phyloP scores from a whole-genome alignment of 2,329 filamentous ascomycete species.

The Fusarium vanettenii region DNA sequence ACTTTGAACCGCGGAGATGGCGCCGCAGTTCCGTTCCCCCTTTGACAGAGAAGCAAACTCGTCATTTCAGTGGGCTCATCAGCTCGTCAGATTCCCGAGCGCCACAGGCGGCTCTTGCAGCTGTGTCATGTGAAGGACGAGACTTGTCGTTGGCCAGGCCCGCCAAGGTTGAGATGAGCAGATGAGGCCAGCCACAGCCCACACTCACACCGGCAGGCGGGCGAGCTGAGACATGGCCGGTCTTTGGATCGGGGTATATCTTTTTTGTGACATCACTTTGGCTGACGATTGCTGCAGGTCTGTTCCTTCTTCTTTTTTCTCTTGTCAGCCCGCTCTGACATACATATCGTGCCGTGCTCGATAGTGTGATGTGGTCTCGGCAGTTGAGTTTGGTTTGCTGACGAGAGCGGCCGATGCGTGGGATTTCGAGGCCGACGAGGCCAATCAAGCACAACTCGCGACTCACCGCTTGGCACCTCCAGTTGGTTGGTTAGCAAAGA shows the following conservation, averaged over 20 bases:
- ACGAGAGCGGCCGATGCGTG: not conserved
- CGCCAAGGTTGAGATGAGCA: constrained; percentile 36
- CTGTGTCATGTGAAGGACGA: not conserved
- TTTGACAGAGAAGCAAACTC: constrained; percentile 23
- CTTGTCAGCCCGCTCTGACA: not conserved
- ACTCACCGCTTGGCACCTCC: not conserved
- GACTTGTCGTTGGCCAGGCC: constrained; percentile 8
- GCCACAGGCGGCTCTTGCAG: constrained; percentile 1
- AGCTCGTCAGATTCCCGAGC: constrained; percentile 2
- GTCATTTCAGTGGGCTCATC: constrained; percentile 18
- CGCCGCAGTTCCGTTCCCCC: constrained; percentile 19
- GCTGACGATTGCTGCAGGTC: not conserved
- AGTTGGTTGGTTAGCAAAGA: not conserved
- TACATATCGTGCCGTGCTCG: not conserved
- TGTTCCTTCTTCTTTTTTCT: not conserved
- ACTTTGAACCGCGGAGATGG: constrained; percentile 18
- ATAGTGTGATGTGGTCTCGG: not conserved
- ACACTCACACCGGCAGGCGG: constrained; percentile 14
- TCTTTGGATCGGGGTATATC: not conserved
- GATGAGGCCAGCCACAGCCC: constrained; percentile 22
- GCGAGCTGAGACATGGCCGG: constrained; percentile 12
- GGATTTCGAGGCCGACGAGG: not conserved
- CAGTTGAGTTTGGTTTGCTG: not conserved
- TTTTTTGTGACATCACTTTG: not conserved
- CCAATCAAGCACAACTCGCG: not conserved